Evolutionary conservation across 83 land plant genomes (phyloP).

Genomic region (Diphasiastrum complanatum): DNA sequence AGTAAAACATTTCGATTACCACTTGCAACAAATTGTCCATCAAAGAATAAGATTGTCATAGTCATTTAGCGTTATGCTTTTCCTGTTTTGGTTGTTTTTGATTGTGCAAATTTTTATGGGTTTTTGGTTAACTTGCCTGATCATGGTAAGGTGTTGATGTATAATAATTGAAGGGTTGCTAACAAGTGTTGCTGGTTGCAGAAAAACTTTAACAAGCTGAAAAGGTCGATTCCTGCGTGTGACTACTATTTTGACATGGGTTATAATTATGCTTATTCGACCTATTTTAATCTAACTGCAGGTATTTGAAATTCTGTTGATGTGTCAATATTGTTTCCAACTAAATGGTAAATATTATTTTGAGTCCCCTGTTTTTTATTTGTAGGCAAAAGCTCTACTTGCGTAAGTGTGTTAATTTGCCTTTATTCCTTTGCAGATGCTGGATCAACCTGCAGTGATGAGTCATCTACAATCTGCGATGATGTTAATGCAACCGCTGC

Average conservation of each 20-base stretch:
- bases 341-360: not conserved
- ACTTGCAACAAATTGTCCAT: no score
- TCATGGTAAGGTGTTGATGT: no score
- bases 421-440: constrained; percentile 24
- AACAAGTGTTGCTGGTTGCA: no score
- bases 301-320: constrained; percentile 25
- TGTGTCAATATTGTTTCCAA: not conserved
- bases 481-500: constrained; percentile 7
- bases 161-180: no score
- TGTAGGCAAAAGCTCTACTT: no score
- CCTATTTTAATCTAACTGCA: constrained; percentile 45
- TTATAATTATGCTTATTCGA: constrained; percentile 49
- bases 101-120: no score
- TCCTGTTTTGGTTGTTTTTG: no score
- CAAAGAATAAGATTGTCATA: no score
- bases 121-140: no score
- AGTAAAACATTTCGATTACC: no score
- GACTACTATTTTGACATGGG: constrained; percentile 80
- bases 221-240: constrained; percentile 31
- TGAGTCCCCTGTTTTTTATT: not conserved
- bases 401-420: not conserved
- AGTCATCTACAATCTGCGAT: constrained; percentile 22
- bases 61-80: no score
- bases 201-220: not conserved
- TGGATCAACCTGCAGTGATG: constrained; percentile 20